Base-by-base conservation (phyloP, 306 rosid species). In the Dalbergia oliveri region DNA sequence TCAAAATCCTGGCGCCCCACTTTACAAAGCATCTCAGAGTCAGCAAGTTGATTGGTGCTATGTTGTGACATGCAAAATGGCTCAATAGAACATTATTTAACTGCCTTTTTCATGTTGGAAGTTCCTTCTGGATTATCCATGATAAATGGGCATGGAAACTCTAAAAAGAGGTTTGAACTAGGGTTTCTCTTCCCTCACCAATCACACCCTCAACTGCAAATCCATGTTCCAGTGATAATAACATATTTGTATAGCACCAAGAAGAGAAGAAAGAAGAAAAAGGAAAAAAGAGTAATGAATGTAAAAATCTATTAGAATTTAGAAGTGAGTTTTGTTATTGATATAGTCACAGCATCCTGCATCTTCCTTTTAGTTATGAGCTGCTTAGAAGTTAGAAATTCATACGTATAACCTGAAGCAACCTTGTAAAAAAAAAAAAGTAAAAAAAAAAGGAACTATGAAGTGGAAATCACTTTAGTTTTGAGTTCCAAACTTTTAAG, bases 1-100 rank as follows among this genome's bases (percentile, higher is more conserved):
- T 81, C 94, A 19, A 96, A 92, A 84, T 85, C 93, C 0, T 96
- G 99, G 99, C 91, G 92, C 56, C 99, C 99, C 26, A 90, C 97
- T 3, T 86, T 96, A 31, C 97, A 93, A 81, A 93, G 99, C 91
- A 96, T 96, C 72, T 88, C 93, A 6, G 99, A 93, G 77, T 91
- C 91, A 5, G 63, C 68, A 5, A 88, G 85, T 80, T 90, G 87
- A 85, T 60, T 80, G 62, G 68, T 44, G 80, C 15, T 67, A 60
- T 45, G 31, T 23, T 69, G 82, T 72, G 58, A 31, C 71, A 76
- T 57, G 84, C 69, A 76, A 19, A 78, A 35, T 81, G 81, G 23
- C 54, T 49, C 69, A 47, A 26, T 35, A 75, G 45, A 80, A 72
- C 51, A 44, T 65, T 62, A 69, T 64, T 69, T 69, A 61, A 72